Base-by-base conservation (phyloP, 2,329 filamentous ascomycete genomes). In the Cladosporium sp. region DNA sequence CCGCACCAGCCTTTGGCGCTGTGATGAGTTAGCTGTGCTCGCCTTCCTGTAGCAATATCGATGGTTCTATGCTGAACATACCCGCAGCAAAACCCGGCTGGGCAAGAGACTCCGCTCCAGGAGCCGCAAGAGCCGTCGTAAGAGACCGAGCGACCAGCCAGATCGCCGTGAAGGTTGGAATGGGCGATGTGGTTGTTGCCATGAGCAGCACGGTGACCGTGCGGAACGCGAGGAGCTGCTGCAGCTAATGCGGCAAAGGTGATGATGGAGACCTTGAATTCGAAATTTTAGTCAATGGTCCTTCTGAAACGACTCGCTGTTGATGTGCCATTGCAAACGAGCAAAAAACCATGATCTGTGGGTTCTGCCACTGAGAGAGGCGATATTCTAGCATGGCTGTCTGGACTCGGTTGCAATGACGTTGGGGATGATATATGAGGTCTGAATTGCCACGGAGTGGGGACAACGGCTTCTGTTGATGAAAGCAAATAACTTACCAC, bases 1-100 rank as follows among this genome's bases (percentile, higher is more conserved):
- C 58, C 58, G 45, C 58, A 61, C 53, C 56, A 61, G 22, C 58
- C 57, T 3, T 49, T 35, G 30, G 42, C n/a, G 52, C 36, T 53
- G 29, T n/a, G 49, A 55, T 8, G 13, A 11, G 22, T 50, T 6
- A 50, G 47, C 20, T 12, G 13, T 12, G 7, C 4, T 39, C n/a
- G 15, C 6, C 15, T 13, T 15, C 22, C 2, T 12, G 6, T 2
- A 41, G 12, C n/a, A 7, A 2, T 11, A n/a, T 42, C 15, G 32
- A 35, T 35, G 13, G n/a, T n/a, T n/a, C 11, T 15, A n/a, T 15
- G 3, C 11, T n/a, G 4, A 35, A 27, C 42, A 19, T 41, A 53
- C 41, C 43, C 40, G 50, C 58, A 59, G 52, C 58, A 61, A 41
- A 39, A 54, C 7, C 56, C 55, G 3, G 54, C 19, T 7, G 38